Base-by-base conservation (phyloP, 306 rosid genomes). In the Rosa lucieae region DNA sequence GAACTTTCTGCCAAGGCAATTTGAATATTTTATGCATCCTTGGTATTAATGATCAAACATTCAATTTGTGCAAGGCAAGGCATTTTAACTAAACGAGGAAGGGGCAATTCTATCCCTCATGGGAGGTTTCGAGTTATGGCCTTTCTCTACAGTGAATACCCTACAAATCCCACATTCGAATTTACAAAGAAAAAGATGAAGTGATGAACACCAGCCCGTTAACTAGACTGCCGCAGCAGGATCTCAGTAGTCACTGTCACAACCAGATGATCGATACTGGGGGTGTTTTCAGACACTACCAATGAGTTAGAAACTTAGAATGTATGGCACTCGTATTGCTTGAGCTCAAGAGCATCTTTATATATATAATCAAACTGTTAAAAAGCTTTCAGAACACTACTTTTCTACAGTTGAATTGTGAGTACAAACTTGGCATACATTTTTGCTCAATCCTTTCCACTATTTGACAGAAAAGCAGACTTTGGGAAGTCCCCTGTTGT, bases 401-500 rank as follows among this genome's bases (percentile, higher is more conserved):
- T 67, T 59, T 46, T 76, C 52, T 35, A 59, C 70, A 76, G 2
- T 29, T 32, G 61, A 63, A 63, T 63, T 32, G 61, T 62, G 71
- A 17, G 59, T 62, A 46, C 79, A 76, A 46, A 75, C 58, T 42
- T 61, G 29, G n/a, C 58, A 75, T 43, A 56, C 53, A 56, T 53
- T 56, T 53, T 39, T 20, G 40, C 46, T 59, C 49, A n/a, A 40
- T 40, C 21, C 29, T 6, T 59, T 59, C 32, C 48, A 62, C 21
- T 32, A 26, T 47, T 21, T 8, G 14, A 35, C 20, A 32, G 32
- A 20, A 32, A 26, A 37, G 67, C 6, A 23, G 26, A 29, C 68
- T 26, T 17, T 17, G 59, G 1, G 47, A 47, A 1, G 37, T 59
- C 70, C 20, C 68, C n/a, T 3, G 55, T 42, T 40, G 32, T 55